A percentile compares a stretch with the other conserved stretches of the same genome.
These are phyloP conservation scores for Podospora tetraspora DNA, from an alignment of 495 filamentous ascomycete species.

Conservation along the genomic window DNA sequence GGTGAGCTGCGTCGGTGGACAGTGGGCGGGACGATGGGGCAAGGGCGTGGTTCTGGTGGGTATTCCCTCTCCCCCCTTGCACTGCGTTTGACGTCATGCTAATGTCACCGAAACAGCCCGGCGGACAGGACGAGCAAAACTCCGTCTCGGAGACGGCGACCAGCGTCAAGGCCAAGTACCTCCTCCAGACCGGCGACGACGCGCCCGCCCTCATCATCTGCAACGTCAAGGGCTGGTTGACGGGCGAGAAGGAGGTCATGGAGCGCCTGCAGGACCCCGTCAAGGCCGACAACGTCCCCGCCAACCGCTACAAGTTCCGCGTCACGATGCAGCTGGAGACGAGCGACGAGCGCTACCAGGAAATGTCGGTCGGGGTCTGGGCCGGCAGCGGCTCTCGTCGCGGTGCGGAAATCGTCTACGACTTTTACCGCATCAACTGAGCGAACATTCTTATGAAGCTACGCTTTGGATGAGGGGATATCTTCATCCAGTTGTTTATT, in stretches of 20 bases:
- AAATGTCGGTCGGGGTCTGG: constrained; percentile 27
- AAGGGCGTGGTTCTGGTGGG: constrained; percentile 27
- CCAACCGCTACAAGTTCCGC: constrained; percentile 27
- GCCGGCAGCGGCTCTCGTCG: constrained; percentile 25
- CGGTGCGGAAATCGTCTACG: constrained; percentile 33
- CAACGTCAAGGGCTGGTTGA: constrained; percentile 30
- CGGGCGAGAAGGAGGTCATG: constrained; percentile 29
- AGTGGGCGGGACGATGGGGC: constrained; percentile 29
- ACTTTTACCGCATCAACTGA: constrained; percentile 29
- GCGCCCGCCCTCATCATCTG: constrained; percentile 26
- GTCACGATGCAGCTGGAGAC: constrained; percentile 28
- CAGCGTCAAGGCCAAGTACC: constrained; percentile 24
- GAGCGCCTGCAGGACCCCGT: constrained; percentile 28
- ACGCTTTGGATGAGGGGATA: not conserved
- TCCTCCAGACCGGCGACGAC: constrained; percentile 31
- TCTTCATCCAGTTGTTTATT: not conserved
- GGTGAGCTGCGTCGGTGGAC: constrained; percentile 28
- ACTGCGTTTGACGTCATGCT: not conserved
- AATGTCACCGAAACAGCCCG: constrained; percentile 13
- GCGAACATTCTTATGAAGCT: not conserved
- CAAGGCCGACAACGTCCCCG: constrained; percentile 27
- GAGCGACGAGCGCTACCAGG: constrained; percentile 25
- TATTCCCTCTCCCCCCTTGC: not conserved
- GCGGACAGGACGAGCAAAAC: constrained; percentile 29
- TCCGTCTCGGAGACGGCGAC: constrained; percentile 23